These are phyloP conservation scores for Apostasia shenzhenica DNA, from an alignment of 106 monocot genomes.

Conservation along the genomic window DNA sequence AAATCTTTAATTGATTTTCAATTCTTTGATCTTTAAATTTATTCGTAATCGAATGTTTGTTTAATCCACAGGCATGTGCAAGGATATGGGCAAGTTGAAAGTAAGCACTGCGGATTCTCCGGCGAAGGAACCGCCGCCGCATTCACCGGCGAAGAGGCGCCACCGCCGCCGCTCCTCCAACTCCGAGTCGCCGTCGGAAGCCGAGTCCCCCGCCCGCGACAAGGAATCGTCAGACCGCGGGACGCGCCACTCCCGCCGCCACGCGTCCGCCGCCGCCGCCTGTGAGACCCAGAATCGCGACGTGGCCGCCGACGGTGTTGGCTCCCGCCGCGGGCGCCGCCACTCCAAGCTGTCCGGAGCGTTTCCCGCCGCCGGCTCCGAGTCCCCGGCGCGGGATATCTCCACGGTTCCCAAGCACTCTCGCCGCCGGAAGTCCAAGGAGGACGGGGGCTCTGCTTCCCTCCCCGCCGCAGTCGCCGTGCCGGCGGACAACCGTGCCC, in stretches of 20 bases:
- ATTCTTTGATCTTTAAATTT: too few species aligned
- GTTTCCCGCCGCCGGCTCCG: not conserved
- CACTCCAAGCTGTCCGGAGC: not conserved
- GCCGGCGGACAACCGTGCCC: not conserved
- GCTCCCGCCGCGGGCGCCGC: not conserved
- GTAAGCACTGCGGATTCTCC: not conserved
- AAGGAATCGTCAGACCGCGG: not conserved
- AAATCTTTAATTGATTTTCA: too few species aligned
- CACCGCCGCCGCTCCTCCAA: not conserved
- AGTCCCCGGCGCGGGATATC: slow-evolving; percentile 5
- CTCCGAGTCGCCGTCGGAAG: not conserved
- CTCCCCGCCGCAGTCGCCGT: not conserved
- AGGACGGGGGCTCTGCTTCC: not conserved
- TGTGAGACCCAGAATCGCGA: not conserved
- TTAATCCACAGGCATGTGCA: too few species aligned
- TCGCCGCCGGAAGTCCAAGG: slow-evolving; percentile 9
- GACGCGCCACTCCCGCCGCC: slow-evolving; percentile 6
- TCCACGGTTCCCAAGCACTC: slow-evolving; percentile 16
- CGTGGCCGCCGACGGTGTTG: not conserved
- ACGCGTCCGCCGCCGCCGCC: not conserved
- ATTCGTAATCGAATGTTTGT: too few species aligned
- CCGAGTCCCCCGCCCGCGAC: not conserved
- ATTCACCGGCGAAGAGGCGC: not conserved
- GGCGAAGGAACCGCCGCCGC: not conserved
- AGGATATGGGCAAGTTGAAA: not conserved